A percentile compares a stretch with the other conserved stretches of the same genome.
These are phyloP conservation scores for Penicillium sp. DNA, from an alignment of 2,329 filamentous ascomycete species.

Conservation along the genomic window DNA sequence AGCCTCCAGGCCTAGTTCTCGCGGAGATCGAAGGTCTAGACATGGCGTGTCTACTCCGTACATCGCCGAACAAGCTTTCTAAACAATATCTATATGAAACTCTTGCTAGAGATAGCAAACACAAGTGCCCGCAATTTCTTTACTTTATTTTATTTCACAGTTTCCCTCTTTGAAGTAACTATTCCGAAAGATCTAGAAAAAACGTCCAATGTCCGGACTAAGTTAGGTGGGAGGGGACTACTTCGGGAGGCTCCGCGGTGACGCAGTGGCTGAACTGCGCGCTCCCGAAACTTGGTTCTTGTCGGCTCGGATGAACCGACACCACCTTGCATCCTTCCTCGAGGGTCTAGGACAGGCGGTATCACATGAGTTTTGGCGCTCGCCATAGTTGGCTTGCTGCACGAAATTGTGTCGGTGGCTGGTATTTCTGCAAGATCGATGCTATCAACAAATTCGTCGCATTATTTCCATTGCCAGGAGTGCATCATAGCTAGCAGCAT, in stretches of 20 bases:
- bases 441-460: not conserved
- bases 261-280: not conserved
- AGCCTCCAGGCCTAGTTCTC: not conserved
- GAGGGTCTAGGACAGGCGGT: not conserved
- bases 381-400: not conserved
- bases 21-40: not conserved
- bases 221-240: not conserved
- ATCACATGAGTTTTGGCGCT: not conserved
- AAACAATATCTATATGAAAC: not conserved
- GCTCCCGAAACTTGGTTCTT: not conserved
- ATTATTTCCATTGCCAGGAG: not conserved
- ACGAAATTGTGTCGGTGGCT: constrained; percentile 6
- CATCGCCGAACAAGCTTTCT: not conserved
- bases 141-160: not conserved
- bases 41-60: not conserved
- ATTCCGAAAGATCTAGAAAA: not conserved
- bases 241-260: constrained; percentile 5
- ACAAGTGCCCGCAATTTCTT: not conserved
- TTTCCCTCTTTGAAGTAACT: not conserved
- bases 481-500: not conserved
- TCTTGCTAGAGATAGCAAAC: not conserved
- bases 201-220: not conserved
- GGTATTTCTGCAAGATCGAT: not conserved
- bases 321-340: not conserved
- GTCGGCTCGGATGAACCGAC: not conserved